phyloP scores from a whole-genome alignment of 805 yeast species.

The Ogataea parapolymorpha region DNA sequence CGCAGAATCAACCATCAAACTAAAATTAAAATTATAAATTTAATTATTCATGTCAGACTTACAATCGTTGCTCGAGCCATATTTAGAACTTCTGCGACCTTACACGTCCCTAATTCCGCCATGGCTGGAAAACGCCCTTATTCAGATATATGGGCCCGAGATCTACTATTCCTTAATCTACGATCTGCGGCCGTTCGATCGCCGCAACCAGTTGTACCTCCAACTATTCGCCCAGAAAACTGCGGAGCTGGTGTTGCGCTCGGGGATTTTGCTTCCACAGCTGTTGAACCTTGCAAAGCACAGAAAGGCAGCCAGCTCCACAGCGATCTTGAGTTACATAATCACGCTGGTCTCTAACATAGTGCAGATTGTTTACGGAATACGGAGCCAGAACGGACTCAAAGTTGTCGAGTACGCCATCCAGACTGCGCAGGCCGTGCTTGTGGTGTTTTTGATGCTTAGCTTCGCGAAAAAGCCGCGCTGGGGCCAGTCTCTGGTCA shows the following conservation, averaged over 20 bases:
- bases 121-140: constrained; percentile 22
- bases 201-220: constrained; percentile 13
- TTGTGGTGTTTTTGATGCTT: constrained; percentile 2
- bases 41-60: constrained; percentile 1
- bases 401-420: constrained; percentile 1
- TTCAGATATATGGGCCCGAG: constrained; percentile 24
- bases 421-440: background rate
- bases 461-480: background rate
- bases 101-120: constrained; percentile 20
- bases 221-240: constrained; percentile 2
- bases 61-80: constrained; percentile 12
- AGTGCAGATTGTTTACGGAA: background rate
- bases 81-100: constrained; percentile 16
- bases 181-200: constrained; percentile 24
- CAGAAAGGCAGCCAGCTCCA: background rate
- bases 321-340: constrained; percentile 5
- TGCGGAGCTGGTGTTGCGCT: constrained; percentile 1
- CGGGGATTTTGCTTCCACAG: constrained; percentile 9
- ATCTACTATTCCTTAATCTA: constrained; percentile 29
- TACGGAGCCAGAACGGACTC: constrained; percentile 3
- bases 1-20: constrained; percentile 6
- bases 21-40: constrained; percentile 1
- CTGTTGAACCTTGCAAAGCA: constrained; percentile 1
- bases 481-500: constrained; percentile 3
- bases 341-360: constrained; percentile 2